Evolutionary conservation across 768 basidiomycete species (phyloP).

Genomic region (Kwoniella botswanensis): DNA sequence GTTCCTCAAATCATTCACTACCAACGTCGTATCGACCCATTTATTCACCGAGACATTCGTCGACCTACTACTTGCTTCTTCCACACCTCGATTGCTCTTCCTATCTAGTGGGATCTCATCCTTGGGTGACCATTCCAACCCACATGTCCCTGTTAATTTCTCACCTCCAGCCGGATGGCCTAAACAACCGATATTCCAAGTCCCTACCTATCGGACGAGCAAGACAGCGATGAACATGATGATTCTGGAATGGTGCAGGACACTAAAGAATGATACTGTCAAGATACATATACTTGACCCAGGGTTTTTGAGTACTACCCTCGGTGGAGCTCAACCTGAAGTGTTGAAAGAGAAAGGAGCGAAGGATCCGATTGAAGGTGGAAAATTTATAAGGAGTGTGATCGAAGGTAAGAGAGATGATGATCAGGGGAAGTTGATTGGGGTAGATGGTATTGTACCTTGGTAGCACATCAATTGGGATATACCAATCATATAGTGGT

Average conservation of each 20-base stretch:
- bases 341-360: slow-evolving; percentile 25
- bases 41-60: slow-evolving; percentile 33
- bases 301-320: slow-evolving; percentile 34
- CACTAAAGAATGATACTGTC: slow-evolving; percentile 38
- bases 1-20: slow-evolving; percentile 26
- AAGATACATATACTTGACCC: slow-evolving; percentile 34
- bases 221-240: slow-evolving; percentile 50
- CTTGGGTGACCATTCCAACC: slow-evolving; percentile 5
- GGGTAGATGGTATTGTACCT: slow-evolving; percentile 10
- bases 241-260: slow-evolving; percentile 35
- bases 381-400: slow-evolving; percentile 30
- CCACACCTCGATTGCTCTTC: slow-evolving; percentile 28
- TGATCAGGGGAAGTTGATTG: slow-evolving; percentile 27
- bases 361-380: slow-evolving; percentile 28
- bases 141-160: slow-evolving; percentile 14
- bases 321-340: slow-evolving; percentile 24
- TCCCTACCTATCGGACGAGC: slow-evolving; percentile 27
- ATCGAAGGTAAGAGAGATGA: slow-evolving; percentile 37
- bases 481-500: background rate
- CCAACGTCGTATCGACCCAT: slow-evolving; percentile 39
- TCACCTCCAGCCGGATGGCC: slow-evolving; percentile 31
- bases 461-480: slow-evolving; percentile 13
- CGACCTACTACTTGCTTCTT: slow-evolving; percentile 31
- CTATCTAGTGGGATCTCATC: slow-evolving; percentile 27
- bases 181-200: slow-evolving; percentile 12